These are phyloP conservation scores for Magnolia officinalis DNA, from an alignment of 164 flowering plant genomes.

Conservation along the genomic window DNA sequence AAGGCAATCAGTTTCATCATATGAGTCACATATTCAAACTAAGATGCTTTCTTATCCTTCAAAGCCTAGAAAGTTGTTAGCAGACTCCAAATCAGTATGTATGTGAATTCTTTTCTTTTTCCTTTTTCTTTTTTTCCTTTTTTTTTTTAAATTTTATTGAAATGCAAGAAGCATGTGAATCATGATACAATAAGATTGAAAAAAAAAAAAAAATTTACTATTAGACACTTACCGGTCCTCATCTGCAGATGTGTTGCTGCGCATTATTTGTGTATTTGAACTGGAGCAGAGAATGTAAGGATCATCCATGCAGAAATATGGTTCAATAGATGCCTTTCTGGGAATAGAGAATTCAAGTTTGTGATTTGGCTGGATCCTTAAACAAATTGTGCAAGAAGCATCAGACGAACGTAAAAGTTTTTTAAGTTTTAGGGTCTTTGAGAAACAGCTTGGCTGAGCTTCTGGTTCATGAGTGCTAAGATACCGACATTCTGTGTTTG, in stretches of 20 bases:
- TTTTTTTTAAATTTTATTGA: too few species aligned
- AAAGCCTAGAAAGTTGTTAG: neutral
- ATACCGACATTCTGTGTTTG: conserved; percentile 8
- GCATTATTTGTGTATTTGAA: conserved; percentile 21
- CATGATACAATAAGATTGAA: neutral
- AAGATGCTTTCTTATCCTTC: neutral
- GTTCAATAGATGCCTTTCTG: conserved; percentile 25
- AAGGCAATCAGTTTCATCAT: neutral
- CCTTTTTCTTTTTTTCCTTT: too few species aligned
- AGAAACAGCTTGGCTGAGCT: conserved; percentile 45
- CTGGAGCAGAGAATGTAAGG: conserved; percentile 29
- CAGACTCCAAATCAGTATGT: neutral
- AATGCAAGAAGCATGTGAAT: neutral
- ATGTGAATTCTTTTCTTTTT: too few species aligned
- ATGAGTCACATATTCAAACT: neutral
- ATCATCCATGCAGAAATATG: conserved; percentile 32
- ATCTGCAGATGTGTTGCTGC: conserved; percentile 20
- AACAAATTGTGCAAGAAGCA: conserved; percentile 25
- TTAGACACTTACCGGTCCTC: conserved; percentile 35
- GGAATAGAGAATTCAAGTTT: conserved; percentile 35
- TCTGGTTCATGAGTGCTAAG: conserved; percentile 31
- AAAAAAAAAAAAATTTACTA: neutral
- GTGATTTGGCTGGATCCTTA: conserved; percentile 27
- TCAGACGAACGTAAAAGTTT: conserved; percentile 29
- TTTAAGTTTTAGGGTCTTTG: conserved; percentile 29